Base-by-base conservation (phyloP, 2,329 filamentous ascomycete species). In the Aspergillus phoenicis region DNA sequence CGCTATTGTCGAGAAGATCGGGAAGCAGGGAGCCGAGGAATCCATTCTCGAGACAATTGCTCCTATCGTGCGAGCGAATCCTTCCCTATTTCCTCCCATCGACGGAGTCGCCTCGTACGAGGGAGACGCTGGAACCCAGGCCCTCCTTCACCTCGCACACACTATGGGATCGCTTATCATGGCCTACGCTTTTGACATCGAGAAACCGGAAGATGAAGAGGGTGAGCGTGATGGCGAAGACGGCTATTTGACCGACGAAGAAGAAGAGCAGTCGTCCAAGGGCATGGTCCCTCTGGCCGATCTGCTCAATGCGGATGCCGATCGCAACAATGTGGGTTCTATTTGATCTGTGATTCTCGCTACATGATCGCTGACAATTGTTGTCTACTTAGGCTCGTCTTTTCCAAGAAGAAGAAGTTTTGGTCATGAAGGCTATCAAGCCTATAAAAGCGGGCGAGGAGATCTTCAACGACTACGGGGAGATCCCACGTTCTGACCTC, bases 211-310 rank as follows among this genome's bases (percentile, higher is more conserved):
- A 22, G 81, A 87, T 4, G 81, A 85, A 0, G 85, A 87, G 2
- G 84, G 87, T 2, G 83, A 84, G 4, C 77, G 76, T 7, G 80
- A 69, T 33, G 72, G 61, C 5, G 80, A 84, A 6, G 79, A 80
- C 39, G 79, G 80, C 4, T 79, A 82, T 53, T 68, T 82, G 63
- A 87, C 87, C 24, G 87, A 85, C 47, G 89, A 88, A 80, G 82
- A 89, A 1, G 87, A 89, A 59, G 87, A 90, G 59, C 82, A 83
- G 54, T 82, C 88, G 2, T 79, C 83, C 17, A 91, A 96, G 77
- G 93, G 90, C 56, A 95, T 97, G 91, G 90, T 97, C 0, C 92
- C 93, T 1, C 85, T 97, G 81, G 93, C 93, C 1, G 93, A 97
- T 73, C 88, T 96, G 71, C 82, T 97, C 33, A 97, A 96, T 70